Conservation (phyloP, 2,329 filamentous ascomycete genomes). For the Podosphaera aphanis region DNA sequence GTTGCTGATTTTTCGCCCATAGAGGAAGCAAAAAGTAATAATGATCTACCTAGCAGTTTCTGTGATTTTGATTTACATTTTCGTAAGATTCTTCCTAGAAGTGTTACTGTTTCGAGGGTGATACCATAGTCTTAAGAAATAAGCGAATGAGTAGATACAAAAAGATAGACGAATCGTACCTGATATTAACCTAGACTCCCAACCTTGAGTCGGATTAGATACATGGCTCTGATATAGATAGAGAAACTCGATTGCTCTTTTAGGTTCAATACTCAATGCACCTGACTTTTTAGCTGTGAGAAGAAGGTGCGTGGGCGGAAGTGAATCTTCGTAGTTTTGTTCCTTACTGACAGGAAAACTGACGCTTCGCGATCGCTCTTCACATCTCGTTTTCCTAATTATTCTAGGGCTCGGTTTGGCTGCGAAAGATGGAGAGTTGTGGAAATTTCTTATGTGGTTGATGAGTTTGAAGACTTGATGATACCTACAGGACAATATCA, state of each 20-base stretch:
- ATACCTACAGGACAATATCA: too few relatives aligned
- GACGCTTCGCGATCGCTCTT: neutral
- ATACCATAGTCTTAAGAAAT: slow-evolving; percentile 2
- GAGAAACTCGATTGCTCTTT: slow-evolving; percentile 10
- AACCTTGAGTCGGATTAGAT: slow-evolving; percentile 1
- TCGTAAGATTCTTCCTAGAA: slow-evolving; percentile 10
- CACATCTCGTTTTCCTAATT: too few relatives aligned
- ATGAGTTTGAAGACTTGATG: too few relatives aligned
- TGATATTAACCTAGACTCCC: slow-evolving; percentile 8
- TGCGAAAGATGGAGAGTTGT: too few relatives aligned
- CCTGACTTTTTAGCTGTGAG: slow-evolving; percentile 9
- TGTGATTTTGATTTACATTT: slow-evolving; percentile 6
- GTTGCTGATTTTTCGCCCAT: slow-evolving; percentile 13
- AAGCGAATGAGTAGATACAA: neutral
- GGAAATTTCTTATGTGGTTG: too few relatives aligned
- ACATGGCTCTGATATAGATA: slow-evolving; percentile 4
- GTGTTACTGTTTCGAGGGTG: slow-evolving; percentile 6
- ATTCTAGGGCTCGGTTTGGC: too few relatives aligned
- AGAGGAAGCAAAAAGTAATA: slow-evolving; percentile 10
- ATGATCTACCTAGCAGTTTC: slow-evolving; percentile 6
- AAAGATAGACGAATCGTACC: slow-evolving; percentile 4
- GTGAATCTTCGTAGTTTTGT: slow-evolving; percentile 4
- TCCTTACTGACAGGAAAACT: slow-evolving; percentile 1
- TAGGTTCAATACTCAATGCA: slow-evolving; percentile 8
- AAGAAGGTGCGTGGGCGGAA: slow-evolving; percentile 10